Evolutionary conservation across 805 yeast genomes (phyloP).

Genomic region (Teunomyces funiuensis): DNA sequence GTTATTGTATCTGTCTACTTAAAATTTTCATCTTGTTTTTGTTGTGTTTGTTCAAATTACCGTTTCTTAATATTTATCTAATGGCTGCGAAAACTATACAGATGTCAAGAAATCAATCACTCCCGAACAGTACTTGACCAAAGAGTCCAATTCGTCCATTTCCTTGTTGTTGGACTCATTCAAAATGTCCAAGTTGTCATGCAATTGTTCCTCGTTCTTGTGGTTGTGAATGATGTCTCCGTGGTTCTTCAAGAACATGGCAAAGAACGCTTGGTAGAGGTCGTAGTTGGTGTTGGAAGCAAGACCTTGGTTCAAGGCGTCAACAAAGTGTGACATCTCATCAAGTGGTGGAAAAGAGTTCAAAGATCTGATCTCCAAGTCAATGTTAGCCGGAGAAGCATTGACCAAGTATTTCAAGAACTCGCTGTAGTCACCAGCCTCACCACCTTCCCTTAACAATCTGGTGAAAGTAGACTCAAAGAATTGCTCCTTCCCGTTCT

Average conservation of each 20-base stretch:
- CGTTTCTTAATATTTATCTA: background rate
- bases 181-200: slow-evolving; percentile 52
- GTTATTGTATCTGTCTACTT: too few relatives aligned
- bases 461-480: slow-evolving; percentile 78
- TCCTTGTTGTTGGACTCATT: slow-evolving; percentile 37
- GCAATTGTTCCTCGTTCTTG: slow-evolving; percentile 37
- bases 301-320: slow-evolving; percentile 66
- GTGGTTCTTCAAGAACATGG: slow-evolving; percentile 72
- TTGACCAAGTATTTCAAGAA: slow-evolving; percentile 57
- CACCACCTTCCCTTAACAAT: slow-evolving; percentile 54
- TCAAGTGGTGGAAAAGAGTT: slow-evolving; percentile 61
- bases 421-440: slow-evolving; percentile 37
- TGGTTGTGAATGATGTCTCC: slow-evolving; percentile 67
- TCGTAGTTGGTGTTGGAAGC: slow-evolving; percentile 63
- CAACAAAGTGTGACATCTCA: slow-evolving; percentile 65
- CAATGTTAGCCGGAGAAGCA: slow-evolving; percentile 76
- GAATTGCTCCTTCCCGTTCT: slow-evolving; percentile 31
- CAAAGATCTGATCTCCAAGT: slow-evolving; percentile 83
- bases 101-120: slow-evolving; percentile 61
- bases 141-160: slow-evolving; percentile 56
- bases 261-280: slow-evolving; percentile 76
- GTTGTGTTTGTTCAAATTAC: background rate
- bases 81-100: slow-evolving; percentile 19
- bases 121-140: slow-evolving; percentile 79
- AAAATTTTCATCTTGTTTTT: too few relatives aligned